Base-by-base conservation (phyloP, 2,329 filamentous ascomycete genomes). In the Talaromyces verruculosus region DNA sequence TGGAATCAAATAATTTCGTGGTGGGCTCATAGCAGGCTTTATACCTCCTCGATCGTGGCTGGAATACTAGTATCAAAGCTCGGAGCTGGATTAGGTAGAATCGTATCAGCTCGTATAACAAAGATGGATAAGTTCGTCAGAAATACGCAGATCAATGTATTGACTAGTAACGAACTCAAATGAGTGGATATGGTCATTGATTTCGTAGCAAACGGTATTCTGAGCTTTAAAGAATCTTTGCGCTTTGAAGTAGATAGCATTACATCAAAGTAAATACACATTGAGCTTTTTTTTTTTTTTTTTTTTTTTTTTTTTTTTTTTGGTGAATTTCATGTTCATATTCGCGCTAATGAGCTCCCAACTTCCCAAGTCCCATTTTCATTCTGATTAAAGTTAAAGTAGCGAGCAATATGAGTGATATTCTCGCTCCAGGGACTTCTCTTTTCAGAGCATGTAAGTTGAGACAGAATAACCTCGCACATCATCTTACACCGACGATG, bases 341-440 rank as follows among this genome's bases (percentile, higher is more conserved):
- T 37, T 37, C 15, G 15, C 30, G 5, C 30, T 30, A 43, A 22
- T 43, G 57, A 43, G 25, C 17, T 45, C 13, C 59, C 59, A 37
- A 61, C 30, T 11, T 61, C 43, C 59, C 59, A 61, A 49, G 41
- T 39, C n/a, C 59, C 59, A 49, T 49, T 28, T 10, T 6, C 28
- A 10, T 47, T 61, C n/a, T 49, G 59, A 5, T 22, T 49, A 30
- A 61, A 61, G 13, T 28, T 51, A 17, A 61, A 61, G 30, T 61
- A 61, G 5, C 19, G 25, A 39, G 30, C 28, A 49, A 61, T 61
- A 3, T 49, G 59, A 19, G 11, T 37, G 6, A 61, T 47, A 61
- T 61, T 61, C 19, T 25, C 59, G 5, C 59, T 61, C 41, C 41
- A 61, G 13, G n/a, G 30, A 7, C 59, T 35, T 25, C 7, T 25